A percentile compares a stretch with the other conserved stretches of the same genome.
Conservation (phyloP, 2,329 filamentous ascomycete species). For the Pestalotiopsis sp. region DNA sequence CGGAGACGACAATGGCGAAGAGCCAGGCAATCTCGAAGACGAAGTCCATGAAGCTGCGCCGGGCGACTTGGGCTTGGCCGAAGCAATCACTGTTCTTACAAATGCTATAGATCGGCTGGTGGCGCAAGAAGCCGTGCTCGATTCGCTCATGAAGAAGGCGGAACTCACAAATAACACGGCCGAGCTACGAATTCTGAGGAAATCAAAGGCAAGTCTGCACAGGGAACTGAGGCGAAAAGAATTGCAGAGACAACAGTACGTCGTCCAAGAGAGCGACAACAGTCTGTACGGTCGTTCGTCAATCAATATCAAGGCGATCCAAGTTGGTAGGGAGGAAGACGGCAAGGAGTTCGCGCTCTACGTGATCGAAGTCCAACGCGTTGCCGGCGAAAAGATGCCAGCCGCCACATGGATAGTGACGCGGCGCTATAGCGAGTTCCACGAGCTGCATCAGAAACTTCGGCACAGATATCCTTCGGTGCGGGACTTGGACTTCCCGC, state of each 20-base stretch:
- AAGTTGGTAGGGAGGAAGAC: conserved; percentile 89
- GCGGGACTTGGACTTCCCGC: conserved; percentile 86
- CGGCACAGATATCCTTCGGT: conserved; percentile 86
- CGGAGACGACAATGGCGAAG: conserved; percentile 69
- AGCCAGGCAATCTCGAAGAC: conserved; percentile 67
- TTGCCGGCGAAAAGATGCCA: conserved; percentile 93
- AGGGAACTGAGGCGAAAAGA: conserved; percentile 93
- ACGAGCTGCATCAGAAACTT: conserved; percentile 89
- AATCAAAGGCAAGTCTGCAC: conserved; percentile 91
- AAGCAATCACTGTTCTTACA: conserved; percentile 87
- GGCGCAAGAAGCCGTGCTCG: conserved; percentile 87
- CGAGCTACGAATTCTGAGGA: conserved; percentile 87
- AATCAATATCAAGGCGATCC: conserved; percentile 88
- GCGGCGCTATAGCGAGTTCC: conserved; percentile 95
- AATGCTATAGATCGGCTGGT: conserved; percentile 87
- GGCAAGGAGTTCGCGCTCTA: conserved; percentile 94
- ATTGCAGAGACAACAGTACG: conserved; percentile 94
- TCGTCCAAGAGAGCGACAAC: conserved; percentile 96
- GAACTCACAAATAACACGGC: conserved; percentile 97
- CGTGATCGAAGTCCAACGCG: conserved; percentile 86
- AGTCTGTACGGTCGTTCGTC: conserved; percentile 91
- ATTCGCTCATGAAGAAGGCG: conserved; percentile 89
- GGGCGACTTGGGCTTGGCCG: conserved; percentile 88
- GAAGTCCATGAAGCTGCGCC: conserved; percentile 93
- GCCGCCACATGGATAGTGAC: conserved; percentile 93